Evolutionary conservation across 1,284 basidiomycete genomes (phyloP).

Genomic region (Puccinia triticina): DNA sequence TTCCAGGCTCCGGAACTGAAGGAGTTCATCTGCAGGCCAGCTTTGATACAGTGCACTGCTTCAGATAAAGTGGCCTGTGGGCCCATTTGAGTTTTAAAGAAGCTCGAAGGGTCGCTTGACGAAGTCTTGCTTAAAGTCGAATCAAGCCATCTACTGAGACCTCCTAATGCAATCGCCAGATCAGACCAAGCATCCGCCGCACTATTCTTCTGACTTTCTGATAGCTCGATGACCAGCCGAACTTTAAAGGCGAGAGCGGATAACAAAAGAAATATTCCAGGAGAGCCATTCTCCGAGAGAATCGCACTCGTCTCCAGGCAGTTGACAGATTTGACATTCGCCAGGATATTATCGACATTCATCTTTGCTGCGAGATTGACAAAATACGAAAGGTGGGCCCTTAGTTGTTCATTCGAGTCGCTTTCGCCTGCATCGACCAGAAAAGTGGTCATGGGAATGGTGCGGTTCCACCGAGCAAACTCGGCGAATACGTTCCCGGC

Average conservation of each 20-base stretch:
- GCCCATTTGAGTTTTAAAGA: conserved; percentile 47
- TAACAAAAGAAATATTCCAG: conserved; percentile 41
- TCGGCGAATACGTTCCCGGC: conserved; percentile 74
- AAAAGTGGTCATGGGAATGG: conserved; percentile 38
- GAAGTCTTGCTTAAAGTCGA: conserved; percentile 24
- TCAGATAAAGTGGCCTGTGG: conserved; percentile 58
- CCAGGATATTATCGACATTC: conserved; percentile 39
- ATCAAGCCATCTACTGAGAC: conserved; percentile 51
- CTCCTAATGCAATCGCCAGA: conserved; percentile 52
- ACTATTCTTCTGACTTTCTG: conserved; percentile 52
- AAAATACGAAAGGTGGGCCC: conserved; percentile 28
- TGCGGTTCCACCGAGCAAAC: conserved; percentile 53
- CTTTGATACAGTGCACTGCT: conserved; percentile 70
- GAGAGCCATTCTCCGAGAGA: conserved; percentile 42
- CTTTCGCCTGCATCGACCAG: conserved; percentile 11
- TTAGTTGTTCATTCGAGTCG: conserved; percentile 41
- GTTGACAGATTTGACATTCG: conserved; percentile 41
- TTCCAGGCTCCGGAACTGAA: conserved; percentile 79
- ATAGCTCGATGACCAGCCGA: conserved; percentile 54
- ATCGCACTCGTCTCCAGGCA: conserved; percentile 47
- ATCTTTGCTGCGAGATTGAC: conserved; percentile 48
- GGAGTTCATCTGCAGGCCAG: conserved; percentile 76
- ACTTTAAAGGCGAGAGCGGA: conserved; percentile 53
- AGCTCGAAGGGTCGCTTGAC: conserved; percentile 31
- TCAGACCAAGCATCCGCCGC: conserved; percentile 57